Conservation (phyloP, 1,284 basidiomycete species). For the Tilletia horrida region DNA sequence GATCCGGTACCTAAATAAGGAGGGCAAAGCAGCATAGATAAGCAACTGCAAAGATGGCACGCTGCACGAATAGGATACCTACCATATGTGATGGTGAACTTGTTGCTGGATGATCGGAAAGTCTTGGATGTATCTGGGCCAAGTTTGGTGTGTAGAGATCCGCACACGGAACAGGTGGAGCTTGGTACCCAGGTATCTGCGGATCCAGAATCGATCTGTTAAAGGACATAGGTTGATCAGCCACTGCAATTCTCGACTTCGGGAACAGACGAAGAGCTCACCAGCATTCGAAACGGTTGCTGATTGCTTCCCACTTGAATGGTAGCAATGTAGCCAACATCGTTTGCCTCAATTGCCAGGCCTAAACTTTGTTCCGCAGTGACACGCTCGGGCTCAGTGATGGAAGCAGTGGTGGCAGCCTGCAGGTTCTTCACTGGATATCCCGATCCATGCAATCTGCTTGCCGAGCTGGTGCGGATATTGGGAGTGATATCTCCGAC, state of each 20-base stretch:
- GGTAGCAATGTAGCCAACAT: conserved; percentile 67
- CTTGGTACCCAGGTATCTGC: conserved; percentile 69
- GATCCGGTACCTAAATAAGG: conserved; percentile 59
- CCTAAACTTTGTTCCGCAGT: conserved; percentile 66
- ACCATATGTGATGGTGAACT: conserved; percentile 71
- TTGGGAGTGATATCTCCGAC: not conserved
- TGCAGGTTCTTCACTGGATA: conserved; percentile 44
- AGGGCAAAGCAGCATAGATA: not conserved
- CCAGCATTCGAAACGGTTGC: conserved; percentile 66
- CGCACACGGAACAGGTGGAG: conserved; percentile 30
- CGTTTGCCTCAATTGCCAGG: conserved; percentile 67
- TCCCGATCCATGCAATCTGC: not conserved
- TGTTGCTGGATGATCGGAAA: conserved; percentile 62
- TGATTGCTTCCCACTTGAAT: conserved; percentile 76
- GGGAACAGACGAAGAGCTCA: not conserved
- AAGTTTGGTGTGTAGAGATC: conserved; percentile 63
- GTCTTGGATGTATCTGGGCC: conserved; percentile 66
- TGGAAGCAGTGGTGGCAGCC: conserved; percentile 56
- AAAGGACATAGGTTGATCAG: not conserved
- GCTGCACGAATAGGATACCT: conserved; percentile 40
- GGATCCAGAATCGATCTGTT: conserved; percentile 70
- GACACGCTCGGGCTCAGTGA: conserved; percentile 63
- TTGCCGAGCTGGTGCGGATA: not conserved
- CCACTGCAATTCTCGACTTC: not conserved
- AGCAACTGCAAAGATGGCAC: conserved; percentile 2